Percentiles rank a stretch among this genome's conserved stretches.
These are phyloP conservation scores for Yarrowia sp. DNA, from an alignment of 805 yeast species.

Conservation along the genomic window DNA sequence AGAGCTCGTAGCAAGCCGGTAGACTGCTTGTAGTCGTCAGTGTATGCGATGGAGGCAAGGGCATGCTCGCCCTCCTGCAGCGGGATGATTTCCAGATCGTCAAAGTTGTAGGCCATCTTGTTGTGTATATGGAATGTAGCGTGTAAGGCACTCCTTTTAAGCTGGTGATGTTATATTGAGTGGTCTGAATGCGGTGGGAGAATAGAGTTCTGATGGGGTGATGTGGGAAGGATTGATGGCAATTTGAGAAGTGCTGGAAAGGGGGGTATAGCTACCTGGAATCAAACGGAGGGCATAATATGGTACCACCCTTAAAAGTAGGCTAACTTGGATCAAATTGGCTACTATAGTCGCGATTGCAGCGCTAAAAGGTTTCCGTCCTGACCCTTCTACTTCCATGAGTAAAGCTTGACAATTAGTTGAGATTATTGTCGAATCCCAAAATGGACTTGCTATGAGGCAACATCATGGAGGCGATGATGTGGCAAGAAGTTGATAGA, in stretches of 20 bases:
- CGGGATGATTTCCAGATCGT: constrained; percentile 49
- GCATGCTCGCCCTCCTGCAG: constrained; percentile 47
- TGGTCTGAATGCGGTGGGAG: constrained; percentile 6
- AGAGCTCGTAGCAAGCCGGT: constrained; percentile 70
- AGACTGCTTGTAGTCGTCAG: constrained; percentile 68
- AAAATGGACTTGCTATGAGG: no score
- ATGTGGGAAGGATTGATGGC: neutral
- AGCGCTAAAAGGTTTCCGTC: no score
- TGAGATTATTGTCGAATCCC: no score
- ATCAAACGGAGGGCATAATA: no score
- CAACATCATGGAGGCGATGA: no score
- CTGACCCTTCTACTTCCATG: no score
- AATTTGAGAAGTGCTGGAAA: neutral
- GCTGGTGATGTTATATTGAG: neutral
- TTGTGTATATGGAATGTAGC: neutral
- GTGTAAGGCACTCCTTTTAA: neutral
- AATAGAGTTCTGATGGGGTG: constrained; percentile 20
- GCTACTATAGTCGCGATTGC: no score
- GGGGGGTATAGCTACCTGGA: no score
- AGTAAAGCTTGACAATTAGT: no score
- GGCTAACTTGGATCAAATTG: no score
- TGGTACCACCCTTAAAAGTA: no score
- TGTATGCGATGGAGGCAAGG: constrained; percentile 59
- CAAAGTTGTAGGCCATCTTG: constrained; percentile 46
- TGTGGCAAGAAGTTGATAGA: no score